A percentile compares a stretch with the other conserved stretches of the same genome.
Evolutionary conservation across 2,329 filamentous ascomycete species (phyloP).

Genomic region (Pezicula neosporulosa): DNA sequence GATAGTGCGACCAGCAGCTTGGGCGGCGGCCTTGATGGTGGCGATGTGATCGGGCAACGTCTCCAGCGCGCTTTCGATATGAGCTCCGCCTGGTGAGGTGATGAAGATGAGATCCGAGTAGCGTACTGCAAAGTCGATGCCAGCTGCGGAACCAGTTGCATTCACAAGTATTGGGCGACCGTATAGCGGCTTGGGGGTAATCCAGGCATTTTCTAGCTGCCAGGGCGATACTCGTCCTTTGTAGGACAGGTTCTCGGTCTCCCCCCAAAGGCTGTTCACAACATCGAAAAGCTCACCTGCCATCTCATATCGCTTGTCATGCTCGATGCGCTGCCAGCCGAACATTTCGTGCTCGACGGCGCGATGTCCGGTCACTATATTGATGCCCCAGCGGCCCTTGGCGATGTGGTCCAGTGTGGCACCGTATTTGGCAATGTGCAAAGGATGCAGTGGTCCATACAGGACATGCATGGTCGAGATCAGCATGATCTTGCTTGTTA

Average conservation of each 20-base stretch:
- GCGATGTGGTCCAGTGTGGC: slow-evolving; percentile 22
- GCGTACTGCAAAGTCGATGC: slow-evolving; percentile 17
- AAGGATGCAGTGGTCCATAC: slow-evolving; percentile 20
- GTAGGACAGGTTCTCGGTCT: slow-evolving; percentile 20
- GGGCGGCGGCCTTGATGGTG: slow-evolving; percentile 17
- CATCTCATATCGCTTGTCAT: slow-evolving; percentile 23
- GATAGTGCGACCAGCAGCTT: slow-evolving; percentile 12
- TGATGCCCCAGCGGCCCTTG: slow-evolving; percentile 23
- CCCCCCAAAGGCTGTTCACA: slow-evolving; percentile 20
- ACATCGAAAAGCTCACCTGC: slow-evolving; percentile 20
- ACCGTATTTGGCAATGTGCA: slow-evolving; percentile 22
- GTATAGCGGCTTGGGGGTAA: slow-evolving; percentile 20
- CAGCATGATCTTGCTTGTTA: slow-evolving; percentile 23
- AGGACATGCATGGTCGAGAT: slow-evolving; percentile 22
- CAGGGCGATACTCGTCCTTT: slow-evolving; percentile 16
- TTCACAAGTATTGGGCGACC: slow-evolving; percentile 19
- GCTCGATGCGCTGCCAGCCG: slow-evolving; percentile 21
- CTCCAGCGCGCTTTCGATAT: slow-evolving; percentile 19
- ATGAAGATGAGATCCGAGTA: slow-evolving; percentile 23
- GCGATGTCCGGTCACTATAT: slow-evolving; percentile 22
- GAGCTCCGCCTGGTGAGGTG: slow-evolving; percentile 18
- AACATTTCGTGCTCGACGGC: slow-evolving; percentile 22
- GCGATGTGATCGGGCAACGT: slow-evolving; percentile 20
- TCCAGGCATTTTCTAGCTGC: slow-evolving; percentile 18
- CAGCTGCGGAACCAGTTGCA: slow-evolving; percentile 18